Percentiles rank a stretch among this genome's conserved stretches.
These are phyloP conservation scores for Shiraia sp. DNA, from an alignment of 2,329 filamentous ascomycete genomes.

Conservation along the genomic window DNA sequence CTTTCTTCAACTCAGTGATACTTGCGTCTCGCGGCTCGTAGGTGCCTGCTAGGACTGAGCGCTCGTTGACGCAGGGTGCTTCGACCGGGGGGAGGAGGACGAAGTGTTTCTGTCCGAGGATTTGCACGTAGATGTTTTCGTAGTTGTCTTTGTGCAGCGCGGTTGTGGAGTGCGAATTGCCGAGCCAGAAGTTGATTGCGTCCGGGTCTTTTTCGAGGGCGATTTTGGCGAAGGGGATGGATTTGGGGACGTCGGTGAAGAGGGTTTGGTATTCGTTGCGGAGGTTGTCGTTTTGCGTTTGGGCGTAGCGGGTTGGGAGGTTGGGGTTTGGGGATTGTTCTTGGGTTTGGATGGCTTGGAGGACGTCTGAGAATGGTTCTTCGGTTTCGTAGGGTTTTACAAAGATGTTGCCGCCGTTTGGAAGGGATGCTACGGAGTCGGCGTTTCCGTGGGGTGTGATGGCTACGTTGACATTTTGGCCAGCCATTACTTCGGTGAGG, in stretches of 20 bases:
- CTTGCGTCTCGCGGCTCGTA: conserved; percentile 50
- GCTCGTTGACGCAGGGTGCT: conserved; percentile 70
- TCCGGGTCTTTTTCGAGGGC: conserved; percentile 69
- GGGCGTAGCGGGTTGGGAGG: conserved; percentile 60
- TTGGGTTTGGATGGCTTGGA: conserved; percentile 64
- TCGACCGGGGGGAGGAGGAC: conserved; percentile 72
- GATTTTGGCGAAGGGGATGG: conserved; percentile 73
- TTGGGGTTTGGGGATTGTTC: conserved; percentile 41
- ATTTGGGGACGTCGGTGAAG: conserved; percentile 63
- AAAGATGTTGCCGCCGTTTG: conserved; percentile 57
- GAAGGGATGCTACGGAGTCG: conserved; percentile 65
- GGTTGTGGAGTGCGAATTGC: conserved; percentile 68
- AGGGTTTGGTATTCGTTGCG: conserved; percentile 70
- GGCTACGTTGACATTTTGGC: conserved; percentile 70
- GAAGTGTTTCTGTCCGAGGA: conserved; percentile 75
- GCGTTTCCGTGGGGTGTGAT: conserved; percentile 72
- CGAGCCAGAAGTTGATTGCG: conserved; percentile 83
- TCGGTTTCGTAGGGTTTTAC: conserved; percentile 73
- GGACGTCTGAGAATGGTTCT: conserved; percentile 65
- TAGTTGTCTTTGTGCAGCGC: conserved; percentile 82
- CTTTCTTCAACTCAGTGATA: conserved; percentile 13
- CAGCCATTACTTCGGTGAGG: conserved; percentile 59
- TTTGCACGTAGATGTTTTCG: conserved; percentile 81
- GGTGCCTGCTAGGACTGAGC: conserved; percentile 58
- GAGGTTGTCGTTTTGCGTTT: conserved; percentile 84